Percentiles rank a stretch among this genome's conserved stretches.
Conservation (phyloP, 345 rosid species). For the Rhodamnia argentea region DNA sequence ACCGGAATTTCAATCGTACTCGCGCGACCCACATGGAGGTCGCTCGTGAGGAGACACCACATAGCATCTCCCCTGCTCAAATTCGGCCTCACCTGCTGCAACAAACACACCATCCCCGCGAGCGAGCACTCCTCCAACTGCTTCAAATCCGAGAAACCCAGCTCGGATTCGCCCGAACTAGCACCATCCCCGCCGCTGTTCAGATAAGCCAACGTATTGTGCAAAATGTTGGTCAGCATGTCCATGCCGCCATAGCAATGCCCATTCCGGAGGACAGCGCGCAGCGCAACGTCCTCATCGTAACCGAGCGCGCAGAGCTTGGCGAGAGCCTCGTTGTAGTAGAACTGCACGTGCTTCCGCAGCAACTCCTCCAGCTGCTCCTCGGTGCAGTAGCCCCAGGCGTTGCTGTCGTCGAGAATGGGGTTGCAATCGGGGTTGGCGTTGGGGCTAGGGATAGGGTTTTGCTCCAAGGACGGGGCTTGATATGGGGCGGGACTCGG, state of each 20-base stretch:
- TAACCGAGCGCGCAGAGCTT: slow-evolving; percentile 67
- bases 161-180: slow-evolving; percentile 40
- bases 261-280: slow-evolving; percentile 68
- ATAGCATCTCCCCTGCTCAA: slow-evolving; percentile 89
- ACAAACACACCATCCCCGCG: slow-evolving; percentile 75
- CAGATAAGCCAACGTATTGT: slow-evolving; percentile 67
- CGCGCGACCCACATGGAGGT: slow-evolving; percentile 83
- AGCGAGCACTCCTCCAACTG: slow-evolving; percentile 77
- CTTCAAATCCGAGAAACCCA: slow-evolving; percentile 56
- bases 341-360: slow-evolving; percentile 49
- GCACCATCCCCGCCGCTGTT: slow-evolving; percentile 13
- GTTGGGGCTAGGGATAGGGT: slow-evolving; percentile 7
- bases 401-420: slow-evolving; percentile 37
- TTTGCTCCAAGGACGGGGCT: slow-evolving; percentile 1
- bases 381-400: slow-evolving; percentile 84
- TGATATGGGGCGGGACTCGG: not conserved
- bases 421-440: slow-evolving; percentile 5
- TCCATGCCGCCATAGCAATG: slow-evolving; percentile 90
- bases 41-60: slow-evolving; percentile 96
- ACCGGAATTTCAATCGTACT: slow-evolving; percentile 54
- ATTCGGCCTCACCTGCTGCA: slow-evolving; percentile 75
- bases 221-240: slow-evolving; percentile 67
- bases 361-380: slow-evolving; percentile 75
- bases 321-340: slow-evolving; percentile 61
- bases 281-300: slow-evolving; percentile 64